A percentile compares a stretch with the other conserved stretches of the same genome.
Evolutionary conservation across 1,139 yeast genomes (phyloP).

Genomic region (Yamadazyma mexicana): DNA sequence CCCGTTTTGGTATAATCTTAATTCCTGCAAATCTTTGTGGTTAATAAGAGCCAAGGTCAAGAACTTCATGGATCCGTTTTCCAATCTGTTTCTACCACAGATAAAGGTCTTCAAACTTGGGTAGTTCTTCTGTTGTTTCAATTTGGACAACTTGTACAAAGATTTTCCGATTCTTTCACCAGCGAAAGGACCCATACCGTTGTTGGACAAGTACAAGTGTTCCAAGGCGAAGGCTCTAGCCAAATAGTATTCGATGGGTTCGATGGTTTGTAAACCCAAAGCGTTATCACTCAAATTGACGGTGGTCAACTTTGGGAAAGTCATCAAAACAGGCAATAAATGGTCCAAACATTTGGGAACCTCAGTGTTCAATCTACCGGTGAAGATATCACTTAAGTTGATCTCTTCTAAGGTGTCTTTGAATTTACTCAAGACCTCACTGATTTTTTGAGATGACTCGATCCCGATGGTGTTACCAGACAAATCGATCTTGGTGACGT

Average conservation of each 20-base stretch:
- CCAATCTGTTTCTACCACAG: slow-evolving; percentile 96
- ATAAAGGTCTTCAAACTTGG: slow-evolving; percentile 73
- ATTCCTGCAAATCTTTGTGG: slow-evolving; percentile 69
- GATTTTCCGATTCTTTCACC: slow-evolving; percentile 93
- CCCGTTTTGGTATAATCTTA: slow-evolving; percentile 91
- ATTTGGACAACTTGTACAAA: slow-evolving; percentile 67
- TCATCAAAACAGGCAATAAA: slow-evolving; percentile 70
- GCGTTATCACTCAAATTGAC: slow-evolving; percentile 93
- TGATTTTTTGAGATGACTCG: slow-evolving; percentile 76
- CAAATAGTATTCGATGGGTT: slow-evolving; percentile 78
- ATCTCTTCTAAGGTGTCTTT: slow-evolving; percentile 58
- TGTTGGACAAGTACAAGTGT: slow-evolving; percentile 86
- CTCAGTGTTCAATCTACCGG: slow-evolving; percentile 92
- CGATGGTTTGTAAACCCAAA: slow-evolving; percentile 92
- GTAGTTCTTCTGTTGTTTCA: slow-evolving; percentile 49
- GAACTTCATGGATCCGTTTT: slow-evolving; percentile 85
- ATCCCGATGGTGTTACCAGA: slow-evolving; percentile 95
- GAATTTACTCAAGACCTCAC: slow-evolving; percentile 56
- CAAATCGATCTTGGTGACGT: slow-evolving; percentile 65
- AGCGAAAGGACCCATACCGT: slow-evolving; percentile 97
- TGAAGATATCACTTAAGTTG: slow-evolving; percentile 87
- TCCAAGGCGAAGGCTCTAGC: slow-evolving; percentile 75
- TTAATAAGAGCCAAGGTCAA: slow-evolving; percentile 75
- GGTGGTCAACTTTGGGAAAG: slow-evolving; percentile 66
- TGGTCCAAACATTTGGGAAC: slow-evolving; percentile 80